phyloP scores from a whole-genome alignment of 108 stramenopile genomes.

The Pseudonitzschia pungens region DNA sequence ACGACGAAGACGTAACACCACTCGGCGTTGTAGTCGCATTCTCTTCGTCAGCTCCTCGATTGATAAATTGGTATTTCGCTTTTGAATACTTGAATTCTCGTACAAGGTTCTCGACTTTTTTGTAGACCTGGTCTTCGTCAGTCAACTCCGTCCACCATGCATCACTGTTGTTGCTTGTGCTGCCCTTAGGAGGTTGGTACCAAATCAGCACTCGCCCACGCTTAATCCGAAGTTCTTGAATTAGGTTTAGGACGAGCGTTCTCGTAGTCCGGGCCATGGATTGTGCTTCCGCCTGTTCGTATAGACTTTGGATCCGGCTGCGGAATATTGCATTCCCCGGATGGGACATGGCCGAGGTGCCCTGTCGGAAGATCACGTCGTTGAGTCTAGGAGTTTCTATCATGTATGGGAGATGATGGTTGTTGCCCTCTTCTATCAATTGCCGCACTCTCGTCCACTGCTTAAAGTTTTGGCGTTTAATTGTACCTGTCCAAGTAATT shows the following conservation, averaged over 20 bases:
- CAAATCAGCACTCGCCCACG: not conserved
- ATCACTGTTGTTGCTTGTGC: not conserved
- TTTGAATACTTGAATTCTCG: slow-evolving; percentile 3
- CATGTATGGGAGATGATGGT: not conserved
- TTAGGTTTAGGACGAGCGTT: not conserved
- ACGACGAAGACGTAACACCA: too few relatives aligned
- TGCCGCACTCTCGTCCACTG: not conserved
- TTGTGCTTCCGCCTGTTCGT: not conserved
- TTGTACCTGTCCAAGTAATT: not conserved
- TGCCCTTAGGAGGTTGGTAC: not conserved
- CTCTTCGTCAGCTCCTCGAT: not conserved
- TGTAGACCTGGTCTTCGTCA: not conserved
- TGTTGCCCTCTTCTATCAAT: not conserved
- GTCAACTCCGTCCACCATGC: not conserved
- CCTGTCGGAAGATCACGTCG: not conserved
- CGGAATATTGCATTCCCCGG: slow-evolving; percentile 1
- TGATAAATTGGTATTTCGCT: not conserved
- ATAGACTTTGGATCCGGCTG: not conserved
- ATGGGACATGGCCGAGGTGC: not conserved
- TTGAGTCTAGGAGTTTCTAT: not conserved
- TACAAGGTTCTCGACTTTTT: not conserved
- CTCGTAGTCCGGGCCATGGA: not conserved
- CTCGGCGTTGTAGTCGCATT: too few relatives aligned
- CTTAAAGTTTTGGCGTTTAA: not conserved
- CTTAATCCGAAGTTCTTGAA: not conserved